Evolutionary conservation across 192 early-diverging fungal genomes (phyloP), one percentile per base, ranked within the genome.

Genomic region (Kappamyces sp.): DNA sequence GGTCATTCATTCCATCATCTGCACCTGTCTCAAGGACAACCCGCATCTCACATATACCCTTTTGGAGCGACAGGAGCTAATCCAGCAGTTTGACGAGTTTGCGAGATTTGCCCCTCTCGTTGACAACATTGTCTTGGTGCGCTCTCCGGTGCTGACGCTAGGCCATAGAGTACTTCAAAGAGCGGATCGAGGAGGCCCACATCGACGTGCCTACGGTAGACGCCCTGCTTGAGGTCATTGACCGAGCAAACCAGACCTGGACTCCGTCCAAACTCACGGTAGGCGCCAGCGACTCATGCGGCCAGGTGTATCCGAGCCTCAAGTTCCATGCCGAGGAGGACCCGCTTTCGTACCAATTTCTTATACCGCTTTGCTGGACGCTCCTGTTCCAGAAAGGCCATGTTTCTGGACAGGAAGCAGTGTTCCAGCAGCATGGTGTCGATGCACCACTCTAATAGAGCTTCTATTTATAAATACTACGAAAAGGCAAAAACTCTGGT

Each of bases 291-390:
- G 13, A 34, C 23, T 31, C 42, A 31, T 36, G 13, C 40, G 7
- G 50, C 47, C 55, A 43, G 55, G 35, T 66, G 60, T 69, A 62
- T 49, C 72, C 76, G 8, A 79, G 79, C 23, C 66, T 87, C 37
- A 86, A 85, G 64, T 88, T 86, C 55, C 72, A 84, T 58, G 87
- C 84, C 62, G 83, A 85, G 37, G 83, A 85, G 57, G 77, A 77
- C 36, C 47, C 66, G 32, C 73, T 80, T 40, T 68, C 77, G 3
- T 69, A 68, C 49, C 66, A 78, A 37, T 89, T 89, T 47, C 84
- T 82, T 61, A 67, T 83, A 39, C 85, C 86, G 8, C 88, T 86
- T 63, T 75, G 84, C 1, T 89, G 87, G 87, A 74, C 75, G 5
- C 42, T 86, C 23, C 23, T 23, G 23, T 23, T 23, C 23, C 23